These are phyloP conservation scores for Fusarium cyanostomum DNA, from an alignment of 2,329 filamentous ascomycete species.

Conservation along the genomic window DNA sequence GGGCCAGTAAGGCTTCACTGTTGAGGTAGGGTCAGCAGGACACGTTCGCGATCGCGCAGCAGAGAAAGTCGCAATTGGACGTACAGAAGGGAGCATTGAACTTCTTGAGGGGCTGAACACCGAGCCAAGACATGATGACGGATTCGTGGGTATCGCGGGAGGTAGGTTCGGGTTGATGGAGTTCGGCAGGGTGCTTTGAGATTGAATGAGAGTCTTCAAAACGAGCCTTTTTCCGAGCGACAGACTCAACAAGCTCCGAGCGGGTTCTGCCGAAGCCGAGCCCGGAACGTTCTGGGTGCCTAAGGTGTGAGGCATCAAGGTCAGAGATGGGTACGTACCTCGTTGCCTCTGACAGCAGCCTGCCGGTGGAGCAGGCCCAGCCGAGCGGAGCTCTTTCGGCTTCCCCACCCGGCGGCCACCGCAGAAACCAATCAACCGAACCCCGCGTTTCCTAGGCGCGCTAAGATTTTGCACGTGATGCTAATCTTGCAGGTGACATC, in stretches of 20 bases:
- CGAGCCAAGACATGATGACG: slow-evolving; percentile 78
- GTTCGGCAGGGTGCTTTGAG: slow-evolving; percentile 44
- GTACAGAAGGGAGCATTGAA: slow-evolving; percentile 81
- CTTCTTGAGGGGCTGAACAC: slow-evolving; percentile 75
- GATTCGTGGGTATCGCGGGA: slow-evolving; percentile 51
- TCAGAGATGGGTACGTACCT: slow-evolving; percentile 22
- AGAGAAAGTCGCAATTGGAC: slow-evolving; percentile 56
- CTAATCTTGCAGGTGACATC: slow-evolving; percentile 37
- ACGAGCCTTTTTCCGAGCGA: slow-evolving; percentile 54
- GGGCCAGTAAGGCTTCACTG: slow-evolving; percentile 89
- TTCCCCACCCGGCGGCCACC: slow-evolving; percentile 2
- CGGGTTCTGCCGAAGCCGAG: slow-evolving; percentile 51
- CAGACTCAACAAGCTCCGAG: slow-evolving; percentile 45
- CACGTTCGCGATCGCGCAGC: slow-evolving; percentile 25
- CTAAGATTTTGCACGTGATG: slow-evolving; percentile 42
- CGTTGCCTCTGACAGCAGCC: too few species aligned
- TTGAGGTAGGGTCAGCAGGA: slow-evolving; percentile 46
- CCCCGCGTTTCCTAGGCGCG: slow-evolving; percentile 42
- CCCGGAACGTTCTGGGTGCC: slow-evolving; percentile 37
- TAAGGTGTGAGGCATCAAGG: slow-evolving; percentile 36
- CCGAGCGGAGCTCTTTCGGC: slow-evolving; percentile 7
- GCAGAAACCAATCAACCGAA: slow-evolving; percentile 36
- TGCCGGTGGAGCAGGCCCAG: neutral
- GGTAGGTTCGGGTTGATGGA: slow-evolving; percentile 50
- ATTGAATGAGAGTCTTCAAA: slow-evolving; percentile 48